Conservation (phyloP, 164 flowering plant genomes). For the Magnolia kwangsiensis region DNA sequence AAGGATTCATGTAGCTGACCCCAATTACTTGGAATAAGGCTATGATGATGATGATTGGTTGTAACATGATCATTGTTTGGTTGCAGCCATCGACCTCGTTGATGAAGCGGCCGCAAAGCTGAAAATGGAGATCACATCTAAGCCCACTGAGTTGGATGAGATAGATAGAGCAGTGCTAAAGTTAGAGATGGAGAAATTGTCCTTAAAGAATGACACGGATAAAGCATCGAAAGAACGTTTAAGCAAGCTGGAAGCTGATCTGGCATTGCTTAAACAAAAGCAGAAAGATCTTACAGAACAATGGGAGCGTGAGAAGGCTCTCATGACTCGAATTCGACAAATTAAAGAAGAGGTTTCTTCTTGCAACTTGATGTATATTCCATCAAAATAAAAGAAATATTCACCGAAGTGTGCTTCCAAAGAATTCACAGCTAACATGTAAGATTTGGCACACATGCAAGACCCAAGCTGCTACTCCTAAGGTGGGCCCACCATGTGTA, state of each 20-base stretch:
- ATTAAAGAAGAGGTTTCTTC: slow-evolving; percentile 81
- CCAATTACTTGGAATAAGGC: too few species aligned
- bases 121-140: slow-evolving; percentile 97
- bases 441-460: too few species aligned
- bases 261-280: slow-evolving; percentile 59
- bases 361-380: neutral
- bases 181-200: slow-evolving; percentile 89
- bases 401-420: neutral
- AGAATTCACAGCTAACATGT: neutral
- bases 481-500: too few species aligned
- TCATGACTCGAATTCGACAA: slow-evolving; percentile 75
- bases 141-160: slow-evolving; percentile 94
- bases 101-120: slow-evolving; percentile 99
- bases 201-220: slow-evolving; percentile 81
- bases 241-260: slow-evolving; percentile 75
- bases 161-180: slow-evolving; percentile 77
- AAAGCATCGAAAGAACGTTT: slow-evolving; percentile 81
- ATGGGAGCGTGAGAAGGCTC: slow-evolving; percentile 73
- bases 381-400: neutral
- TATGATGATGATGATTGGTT: neutral
- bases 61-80: neutral
- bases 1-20: too few species aligned
- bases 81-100: slow-evolving; percentile 91
- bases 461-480: too few species aligned
- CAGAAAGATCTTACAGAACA: slow-evolving; percentile 75